These are phyloP conservation scores for Glycyrrhiza uralensis DNA, from an alignment of 306 rosid genomes.

Conservation along the genomic window DNA sequence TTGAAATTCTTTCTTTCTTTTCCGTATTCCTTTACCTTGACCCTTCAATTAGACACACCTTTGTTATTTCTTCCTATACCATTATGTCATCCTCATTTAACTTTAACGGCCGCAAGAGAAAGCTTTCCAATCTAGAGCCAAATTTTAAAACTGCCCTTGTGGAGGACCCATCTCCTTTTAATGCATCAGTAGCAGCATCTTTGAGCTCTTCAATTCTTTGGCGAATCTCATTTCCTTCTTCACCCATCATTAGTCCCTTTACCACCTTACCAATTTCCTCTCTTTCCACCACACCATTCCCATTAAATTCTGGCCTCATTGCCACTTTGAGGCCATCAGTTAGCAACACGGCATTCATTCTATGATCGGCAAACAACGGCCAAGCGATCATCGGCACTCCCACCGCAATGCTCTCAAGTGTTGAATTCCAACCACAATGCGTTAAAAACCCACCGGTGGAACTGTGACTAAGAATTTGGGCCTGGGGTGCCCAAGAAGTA, in stretches of 20 bases:
- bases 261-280: conserved; percentile 21
- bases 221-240: background rate
- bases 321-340: conserved; percentile 18
- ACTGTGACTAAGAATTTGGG: background rate
- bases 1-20: too few species aligned
- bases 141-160: background rate
- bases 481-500: conserved; percentile 29
- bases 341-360: conserved; percentile 21
- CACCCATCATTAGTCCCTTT: background rate
- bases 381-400: conserved; percentile 33
- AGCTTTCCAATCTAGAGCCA: background rate
- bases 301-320: conserved; percentile 7
- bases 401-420: conserved; percentile 10
- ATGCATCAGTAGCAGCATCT: conserved; percentile 3
- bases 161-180: conserved; percentile 23
- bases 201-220: background rate
- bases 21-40: too few species aligned
- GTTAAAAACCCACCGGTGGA: conserved; percentile 29
- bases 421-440: conserved; percentile 36
- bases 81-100: too few species aligned
- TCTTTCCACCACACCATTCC: background rate
- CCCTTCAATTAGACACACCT: too few species aligned
- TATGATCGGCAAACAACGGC: conserved; percentile 35
- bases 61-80: too few species aligned
- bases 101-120: too few species aligned